Evolutionary conservation across 2,329 filamentous ascomycete species (phyloP).

Genomic region (Thelonectria rubi): DNA sequence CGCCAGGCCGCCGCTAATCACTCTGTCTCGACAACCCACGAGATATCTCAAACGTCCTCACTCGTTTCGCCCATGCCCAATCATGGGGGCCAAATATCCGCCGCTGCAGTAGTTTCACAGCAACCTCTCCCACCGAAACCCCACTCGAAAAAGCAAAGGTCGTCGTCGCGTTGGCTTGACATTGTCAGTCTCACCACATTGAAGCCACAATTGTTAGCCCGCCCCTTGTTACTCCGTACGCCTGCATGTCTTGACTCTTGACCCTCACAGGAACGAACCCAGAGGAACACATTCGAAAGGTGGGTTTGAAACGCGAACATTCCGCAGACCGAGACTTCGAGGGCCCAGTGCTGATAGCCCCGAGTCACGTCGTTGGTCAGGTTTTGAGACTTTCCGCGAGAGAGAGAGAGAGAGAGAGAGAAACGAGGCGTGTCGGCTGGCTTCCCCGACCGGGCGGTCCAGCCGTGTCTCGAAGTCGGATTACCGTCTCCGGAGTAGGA

Average conservation of each 20-base stretch:
- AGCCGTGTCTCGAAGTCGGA: not conserved
- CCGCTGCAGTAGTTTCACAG: not conserved
- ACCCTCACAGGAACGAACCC: not conserved
- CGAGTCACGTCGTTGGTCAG: conserved; percentile 6
- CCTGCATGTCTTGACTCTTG: conserved; percentile 9
- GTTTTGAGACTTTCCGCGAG: not conserved
- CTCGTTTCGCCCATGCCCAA: conserved; percentile 18
- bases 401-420: not conserved
- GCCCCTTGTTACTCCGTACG: not conserved
- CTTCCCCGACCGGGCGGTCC: conserved; percentile 11
- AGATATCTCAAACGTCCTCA: conserved; percentile 25
- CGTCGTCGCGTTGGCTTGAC: not conserved
- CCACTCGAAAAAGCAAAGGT: not conserved
- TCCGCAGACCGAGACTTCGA: conserved; percentile 6
- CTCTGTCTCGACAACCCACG: conserved; percentile 16
- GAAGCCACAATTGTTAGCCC: conserved; percentile 6
- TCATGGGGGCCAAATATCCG: conserved; percentile 3
- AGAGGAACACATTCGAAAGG: not conserved
- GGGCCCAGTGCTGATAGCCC: conserved; percentile 1
- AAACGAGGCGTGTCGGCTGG: conserved; percentile 5
- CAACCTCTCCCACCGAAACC: not conserved
- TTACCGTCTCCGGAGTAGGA: conserved; percentile 7
- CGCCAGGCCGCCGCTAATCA: conserved; percentile 11
- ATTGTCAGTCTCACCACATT: conserved; percentile 6
- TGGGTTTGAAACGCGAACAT: not conserved